Evolutionary conservation across 305 asterid genomes (phyloP), one percentile per base, ranked within the genome.

Genomic region (Nicotiana rustica): DNA sequence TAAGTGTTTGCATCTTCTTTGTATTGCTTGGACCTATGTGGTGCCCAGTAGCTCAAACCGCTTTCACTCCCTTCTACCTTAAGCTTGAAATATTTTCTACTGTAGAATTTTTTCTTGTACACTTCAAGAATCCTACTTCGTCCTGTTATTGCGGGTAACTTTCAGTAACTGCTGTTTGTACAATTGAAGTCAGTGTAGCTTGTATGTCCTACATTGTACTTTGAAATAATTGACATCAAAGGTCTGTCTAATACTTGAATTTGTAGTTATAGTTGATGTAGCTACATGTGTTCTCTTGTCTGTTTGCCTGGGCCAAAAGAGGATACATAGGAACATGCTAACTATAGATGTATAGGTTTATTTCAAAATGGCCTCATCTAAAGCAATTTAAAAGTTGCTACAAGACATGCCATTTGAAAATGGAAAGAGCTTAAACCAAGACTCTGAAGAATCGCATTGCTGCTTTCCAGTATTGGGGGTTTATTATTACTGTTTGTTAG

Each of bases 161-260:
- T 47, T 75, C 4, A 52, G 29, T 35, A 75, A 75, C 47, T 25
- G 4, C 5, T 75, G 25, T 75, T 25, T 15, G 44, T 75, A 75
- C 29, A 5, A 21, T 49, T 25, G 79, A 75, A 25, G 21, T 44
- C 61, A 21, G 33, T 44, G 18, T 6, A n/a, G 55, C 64, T 75
- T 75, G 47, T 15, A 75, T 73, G 44, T 4, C 19, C 38, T 25
- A 47, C 79, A 3, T 19, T 49, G 41, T 73, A 73, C 44, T 73
- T 21, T 25, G 79, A 73, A 73, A 73, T 73, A 73, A 73, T 25
- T 21, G 8, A 25, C 79, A 49, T 73, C 41, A 49, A 73, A 73
- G 62, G 14, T 14, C 15, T 49, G 62, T 38, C 5, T 71, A 19
- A 6, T 52, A 25, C 41, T 71, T 71, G 14, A 71, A 47, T 15